Base-by-base conservation (phyloP, 2,329 filamentous ascomycete genomes). In the Venturia pyrina region DNA sequence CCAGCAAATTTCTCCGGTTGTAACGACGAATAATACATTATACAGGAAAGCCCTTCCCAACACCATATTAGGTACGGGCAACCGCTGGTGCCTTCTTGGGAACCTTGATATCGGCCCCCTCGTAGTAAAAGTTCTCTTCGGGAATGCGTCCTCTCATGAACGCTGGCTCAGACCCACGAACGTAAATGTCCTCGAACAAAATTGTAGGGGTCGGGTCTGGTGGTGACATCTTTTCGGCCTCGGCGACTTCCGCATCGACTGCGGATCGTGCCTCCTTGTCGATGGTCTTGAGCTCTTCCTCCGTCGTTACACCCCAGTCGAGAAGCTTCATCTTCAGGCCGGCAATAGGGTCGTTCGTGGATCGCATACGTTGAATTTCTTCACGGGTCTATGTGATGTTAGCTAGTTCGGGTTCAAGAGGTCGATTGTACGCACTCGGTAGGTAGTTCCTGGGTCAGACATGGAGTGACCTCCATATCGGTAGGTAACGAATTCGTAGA, bases 291-390 rank as follows among this genome's bases (percentile, higher is more conserved):
- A 99, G 88, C 81, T 98, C 93, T 50, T 97, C 93, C 84, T 99
- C 95, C 68, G 84, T 87, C 72, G 88, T 88, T 71, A 99, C 89
- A 68, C 86, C 86, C 95, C 95, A 99, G 80, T 99, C 95, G 67
- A 99, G 82, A 71, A 99, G 89, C 85, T 96, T 96, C 83, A 95
- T 90, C 88, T 98, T 98, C 72, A 99, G 87, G 68, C 95, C 95
- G 74, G 93, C 92, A 75, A 99, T 99, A 71, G 95, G 92, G 82
- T 99, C 95, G 81, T 98, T 91, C 81, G 95, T 99, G 73, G 90
- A 96, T 75, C 95, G 91, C 95, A 99, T 99, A 79, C 93, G 93
- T 85, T 97, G 93, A 76, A 99, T 96, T 83, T 99, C 95, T 84
- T 99, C 95, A 80, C 95, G 92, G 72, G 93, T 97, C 78, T 80